These are phyloP conservation scores for Cornus kousa DNA, from an alignment of 148 eudicot genomes.

Conservation along the genomic window DNA sequence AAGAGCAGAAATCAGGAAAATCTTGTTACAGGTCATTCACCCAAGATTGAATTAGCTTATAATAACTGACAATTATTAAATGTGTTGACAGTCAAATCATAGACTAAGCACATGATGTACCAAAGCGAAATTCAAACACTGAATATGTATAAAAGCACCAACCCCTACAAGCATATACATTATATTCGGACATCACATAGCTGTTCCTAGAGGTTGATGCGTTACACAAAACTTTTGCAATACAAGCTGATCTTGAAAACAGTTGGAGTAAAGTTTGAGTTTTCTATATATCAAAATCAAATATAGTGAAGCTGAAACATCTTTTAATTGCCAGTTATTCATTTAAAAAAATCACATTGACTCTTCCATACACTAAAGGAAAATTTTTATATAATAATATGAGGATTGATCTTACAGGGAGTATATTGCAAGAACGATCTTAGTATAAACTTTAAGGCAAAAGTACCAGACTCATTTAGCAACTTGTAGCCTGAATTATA, in stretches of 20 bases:
- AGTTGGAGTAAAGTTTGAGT: neutral
- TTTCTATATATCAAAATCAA: too few species aligned
- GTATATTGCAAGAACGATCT: too few species aligned
- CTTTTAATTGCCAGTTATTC: too few species aligned
- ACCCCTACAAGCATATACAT: neutral
- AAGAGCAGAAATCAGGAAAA: neutral
- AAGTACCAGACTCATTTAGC: too few species aligned
- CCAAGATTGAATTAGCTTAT: neutral
- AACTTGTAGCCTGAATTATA: too few species aligned
- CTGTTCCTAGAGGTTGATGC: neutral
- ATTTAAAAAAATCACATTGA: too few species aligned
- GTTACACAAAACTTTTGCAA: too few species aligned
- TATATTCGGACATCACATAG: neutral
- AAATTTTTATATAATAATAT: too few species aligned
- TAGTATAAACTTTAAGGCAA: too few species aligned
- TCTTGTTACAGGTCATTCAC: neutral
- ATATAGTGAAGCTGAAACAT: too few species aligned
- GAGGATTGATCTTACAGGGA: too few species aligned
- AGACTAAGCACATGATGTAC: conserved; percentile 2
- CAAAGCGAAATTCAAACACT: neutral
- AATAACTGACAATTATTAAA: neutral
- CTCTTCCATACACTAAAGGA: too few species aligned
- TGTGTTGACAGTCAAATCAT: neutral
- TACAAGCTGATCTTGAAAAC: neutral
- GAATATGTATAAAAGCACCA: neutral